Evolutionary conservation across 306 rosid genomes (phyloP), one percentile per base, ranked within the genome.

Genomic region (Castanea sativa): DNA sequence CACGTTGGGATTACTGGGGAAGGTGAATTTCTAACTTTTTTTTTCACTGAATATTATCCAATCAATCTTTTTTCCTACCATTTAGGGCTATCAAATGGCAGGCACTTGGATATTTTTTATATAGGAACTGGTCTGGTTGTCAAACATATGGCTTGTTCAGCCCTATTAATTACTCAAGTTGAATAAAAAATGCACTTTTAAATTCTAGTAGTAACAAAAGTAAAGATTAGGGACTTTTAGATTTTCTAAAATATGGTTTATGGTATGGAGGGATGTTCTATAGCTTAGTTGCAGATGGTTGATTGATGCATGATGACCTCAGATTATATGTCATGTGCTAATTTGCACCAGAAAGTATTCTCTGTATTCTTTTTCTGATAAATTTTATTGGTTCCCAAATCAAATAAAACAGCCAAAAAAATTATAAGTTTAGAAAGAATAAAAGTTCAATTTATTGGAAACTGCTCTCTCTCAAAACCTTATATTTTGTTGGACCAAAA

Each of bases 1-100:
- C 99, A 60, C 97, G 99, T 51, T 94, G 99, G 97, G 97, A 94
- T 85, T 92, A 87, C 41, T 94, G 99, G 99, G 97, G 97, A 87
- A 94, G 97, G 97, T 91, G 69, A 69, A 35, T 12, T 19, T 55
- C 73, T 52, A 0, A 80, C 67, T 21, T 29, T 2, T 32, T 72
- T 49, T 33, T 55, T 33, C 10, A 0, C 30, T n/a, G 33, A 67
- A 56, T 10, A 6, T 65, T 76, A 29, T 52, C 60, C n/a, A 27
- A 35, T 52, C 15, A 43, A 45, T 52, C 68, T 73, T 13, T 13
- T 23, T 67, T 11, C 16, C 18, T 19, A 16, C 56, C 20, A 49
- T 16, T 72, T 33, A 67, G 16, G 25, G 51, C 72, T 67, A 33
- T 35, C 13, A 67, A 35, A 67, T 67, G 25, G 25, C 52, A 33